These are phyloP conservation scores for Leishmania guyanensis DNA, from an alignment of 208 protist species.

Conservation along the genomic window DNA sequence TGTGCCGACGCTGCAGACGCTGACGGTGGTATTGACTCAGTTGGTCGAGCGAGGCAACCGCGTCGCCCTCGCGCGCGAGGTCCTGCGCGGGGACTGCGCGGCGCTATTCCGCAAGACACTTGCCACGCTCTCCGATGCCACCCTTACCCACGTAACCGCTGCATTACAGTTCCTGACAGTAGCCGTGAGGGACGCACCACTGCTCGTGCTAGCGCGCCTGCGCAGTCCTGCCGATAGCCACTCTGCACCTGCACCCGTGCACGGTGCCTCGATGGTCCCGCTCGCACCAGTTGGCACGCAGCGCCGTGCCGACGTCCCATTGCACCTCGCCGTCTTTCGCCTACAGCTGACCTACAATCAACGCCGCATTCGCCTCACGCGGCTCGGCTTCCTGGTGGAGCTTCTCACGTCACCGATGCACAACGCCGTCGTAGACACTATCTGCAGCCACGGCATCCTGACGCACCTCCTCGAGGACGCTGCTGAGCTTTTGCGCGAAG, in stretches of 20 bases:
- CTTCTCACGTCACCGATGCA: slow-evolving; percentile 56
- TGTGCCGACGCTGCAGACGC: slow-evolving; percentile 41
- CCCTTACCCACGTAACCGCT: slow-evolving; percentile 42
- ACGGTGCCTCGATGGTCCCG: not conserved
- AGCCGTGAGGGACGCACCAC: slow-evolving; percentile 58
- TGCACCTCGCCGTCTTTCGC: slow-evolving; percentile 75
- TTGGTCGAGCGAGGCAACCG: slow-evolving; percentile 29
- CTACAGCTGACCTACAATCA: slow-evolving; percentile 80
- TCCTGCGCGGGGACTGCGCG: slow-evolving; percentile 67
- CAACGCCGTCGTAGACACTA: slow-evolving; percentile 34
- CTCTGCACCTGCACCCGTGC: not conserved
- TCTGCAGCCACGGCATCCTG: slow-evolving; percentile 78
- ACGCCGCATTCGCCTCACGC: slow-evolving; percentile 65
- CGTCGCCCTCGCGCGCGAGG: slow-evolving; percentile 54
- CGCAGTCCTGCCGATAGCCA: slow-evolving; percentile 30
- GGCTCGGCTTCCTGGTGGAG: slow-evolving; percentile 71
- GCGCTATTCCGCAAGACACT: slow-evolving; percentile 52
- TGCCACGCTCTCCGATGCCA: slow-evolving; percentile 53
- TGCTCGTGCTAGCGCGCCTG: slow-evolving; percentile 76
- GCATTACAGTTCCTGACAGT: slow-evolving; percentile 66
- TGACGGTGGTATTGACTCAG: slow-evolving; percentile 42
- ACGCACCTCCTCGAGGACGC: slow-evolving; percentile 86
- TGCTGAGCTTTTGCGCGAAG: slow-evolving; percentile 83
- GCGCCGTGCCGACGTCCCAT: slow-evolving; percentile 49
- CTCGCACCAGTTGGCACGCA: not conserved